Evolutionary conservation across 1,139 yeast genomes (phyloP).

Genomic region (Hansenula lynferdii): DNA sequence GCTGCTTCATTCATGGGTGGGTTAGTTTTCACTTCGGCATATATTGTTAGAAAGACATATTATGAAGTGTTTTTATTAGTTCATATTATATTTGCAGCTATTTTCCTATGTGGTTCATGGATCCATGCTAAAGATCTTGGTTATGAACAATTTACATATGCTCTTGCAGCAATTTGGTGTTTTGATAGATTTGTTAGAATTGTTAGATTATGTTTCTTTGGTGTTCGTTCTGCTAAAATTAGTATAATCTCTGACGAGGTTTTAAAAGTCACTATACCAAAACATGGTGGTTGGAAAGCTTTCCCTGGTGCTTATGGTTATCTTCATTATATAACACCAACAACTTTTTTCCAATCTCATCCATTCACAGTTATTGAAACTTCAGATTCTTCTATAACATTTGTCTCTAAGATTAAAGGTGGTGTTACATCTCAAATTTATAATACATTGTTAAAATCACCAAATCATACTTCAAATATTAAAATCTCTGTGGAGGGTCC

Average conservation of each 20-base stretch:
- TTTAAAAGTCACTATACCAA: constrained; percentile 27
- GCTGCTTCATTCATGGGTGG: constrained; percentile 35
- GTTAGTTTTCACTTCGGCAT: constrained; percentile 39
- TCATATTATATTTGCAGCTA: constrained; percentile 51
- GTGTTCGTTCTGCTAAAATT: constrained; percentile 34
- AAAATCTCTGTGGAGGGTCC: constrained; percentile 53
- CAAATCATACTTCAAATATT: constrained; percentile 18
- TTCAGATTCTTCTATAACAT: constrained; percentile 30
- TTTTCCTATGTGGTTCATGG: constrained; percentile 53
- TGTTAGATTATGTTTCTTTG: constrained; percentile 27
- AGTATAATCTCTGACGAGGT: constrained; percentile 47
- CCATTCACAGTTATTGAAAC: constrained; percentile 40
- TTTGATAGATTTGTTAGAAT: constrained; percentile 31
- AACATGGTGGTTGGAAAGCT: constrained; percentile 25
- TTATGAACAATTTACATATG: constrained; percentile 19
- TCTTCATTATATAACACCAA: constrained; percentile 33
- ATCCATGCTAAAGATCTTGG: constrained; percentile 40
- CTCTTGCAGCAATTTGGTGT: constrained; percentile 30
- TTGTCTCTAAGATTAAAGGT: constrained; percentile 41
- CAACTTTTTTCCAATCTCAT: constrained; percentile 51
- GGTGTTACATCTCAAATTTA: constrained; percentile 40
- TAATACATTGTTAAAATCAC: constrained; percentile 18
- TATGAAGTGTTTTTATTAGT: constrained; percentile 60
- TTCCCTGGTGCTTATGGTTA: constrained; percentile 34
- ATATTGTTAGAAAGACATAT: constrained; percentile 42